These are phyloP conservation scores for Lactarius sanguifluus DNA, from an alignment of 768 basidiomycete species.

Conservation along the genomic window DNA sequence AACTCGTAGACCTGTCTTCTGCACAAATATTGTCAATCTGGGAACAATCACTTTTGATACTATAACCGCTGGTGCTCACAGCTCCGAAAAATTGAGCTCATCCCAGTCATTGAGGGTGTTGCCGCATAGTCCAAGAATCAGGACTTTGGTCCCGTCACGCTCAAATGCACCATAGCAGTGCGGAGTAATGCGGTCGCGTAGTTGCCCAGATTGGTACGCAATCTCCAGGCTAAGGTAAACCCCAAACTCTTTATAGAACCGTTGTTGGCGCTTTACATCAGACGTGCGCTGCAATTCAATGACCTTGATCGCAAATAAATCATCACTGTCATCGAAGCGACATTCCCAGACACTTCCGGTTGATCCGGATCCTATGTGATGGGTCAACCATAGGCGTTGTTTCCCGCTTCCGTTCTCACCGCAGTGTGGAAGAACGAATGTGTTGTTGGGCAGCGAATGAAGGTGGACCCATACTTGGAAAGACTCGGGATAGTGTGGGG, in stretches of 20 bases:
- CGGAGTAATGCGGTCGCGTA: neutral
- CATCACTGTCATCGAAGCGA: neutral
- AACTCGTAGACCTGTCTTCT: too few relatives aligned
- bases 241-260: too few relatives aligned
- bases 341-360: conserved; percentile 11
- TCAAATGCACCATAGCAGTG: too few relatives aligned
- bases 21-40: too few relatives aligned
- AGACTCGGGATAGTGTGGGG: neutral
- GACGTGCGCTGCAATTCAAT: too few relatives aligned
- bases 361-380: neutral
- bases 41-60: too few relatives aligned
- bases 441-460: neutral
- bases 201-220: neutral
- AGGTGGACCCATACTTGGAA: conserved; percentile 6
- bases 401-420: neutral
- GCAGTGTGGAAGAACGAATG: neutral
- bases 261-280: too few relatives aligned
- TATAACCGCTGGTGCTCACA: too few relatives aligned
- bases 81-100: too few relatives aligned
- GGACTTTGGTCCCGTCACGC: too few relatives aligned
- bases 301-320: neutral
- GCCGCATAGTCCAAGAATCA: too few relatives aligned
- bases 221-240: neutral
- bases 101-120: too few relatives aligned
- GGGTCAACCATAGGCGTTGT: conserved; percentile 6